A percentile compares a stretch with the other conserved stretches of the same genome.
phyloP scores from a whole-genome alignment of 106 monocot genomes.

The Dendrobium chrysotoxum region DNA sequence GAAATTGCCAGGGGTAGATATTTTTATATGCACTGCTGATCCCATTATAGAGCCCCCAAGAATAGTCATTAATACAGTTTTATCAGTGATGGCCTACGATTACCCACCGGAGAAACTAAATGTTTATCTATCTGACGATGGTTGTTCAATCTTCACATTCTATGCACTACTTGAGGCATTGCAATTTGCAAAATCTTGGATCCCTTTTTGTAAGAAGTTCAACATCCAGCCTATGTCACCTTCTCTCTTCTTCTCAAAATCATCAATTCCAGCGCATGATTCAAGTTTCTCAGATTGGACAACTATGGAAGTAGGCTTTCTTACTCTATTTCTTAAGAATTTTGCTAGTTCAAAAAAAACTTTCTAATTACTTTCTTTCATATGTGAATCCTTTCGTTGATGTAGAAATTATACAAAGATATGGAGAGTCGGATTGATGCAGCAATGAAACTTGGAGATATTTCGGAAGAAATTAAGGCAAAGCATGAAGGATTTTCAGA shows the following conservation, averaged over 20 bases:
- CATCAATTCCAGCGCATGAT: not conserved
- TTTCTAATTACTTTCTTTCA: not conserved
- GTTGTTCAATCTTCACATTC: slow-evolving; percentile 68
- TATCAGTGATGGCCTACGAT: slow-evolving; percentile 72
- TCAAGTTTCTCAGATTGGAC: slow-evolving; percentile 20
- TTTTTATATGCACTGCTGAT: slow-evolving; percentile 79
- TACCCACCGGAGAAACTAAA: slow-evolving; percentile 62
- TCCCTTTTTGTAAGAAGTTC: slow-evolving; percentile 66
- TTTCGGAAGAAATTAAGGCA: slow-evolving; percentile 20
- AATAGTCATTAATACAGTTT: slow-evolving; percentile 62
- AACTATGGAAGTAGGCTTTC: slow-evolving; percentile 30
- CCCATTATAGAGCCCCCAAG: slow-evolving; percentile 61
- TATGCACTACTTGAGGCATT: slow-evolving; percentile 75
- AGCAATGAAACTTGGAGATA: slow-evolving; percentile 12
- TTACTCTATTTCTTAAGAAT: not conserved
- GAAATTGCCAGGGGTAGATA: slow-evolving; percentile 48
- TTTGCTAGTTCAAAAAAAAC: not conserved
- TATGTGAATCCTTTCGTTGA: not conserved
- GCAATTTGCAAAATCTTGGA: slow-evolving; percentile 56
- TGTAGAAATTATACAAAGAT: slow-evolving; percentile 39
- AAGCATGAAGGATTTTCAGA: slow-evolving; percentile 41
- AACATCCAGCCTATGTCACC: slow-evolving; percentile 66
- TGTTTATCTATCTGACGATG: slow-evolving; percentile 75
- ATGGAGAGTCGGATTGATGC: slow-evolving; percentile 39
- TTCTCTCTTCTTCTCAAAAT: slow-evolving; percentile 38